A percentile compares a stretch with the other conserved stretches of the same genome.
Evolutionary conservation across 148 eudicot species (phyloP).

Genomic region (Rhododendron simsii): DNA sequence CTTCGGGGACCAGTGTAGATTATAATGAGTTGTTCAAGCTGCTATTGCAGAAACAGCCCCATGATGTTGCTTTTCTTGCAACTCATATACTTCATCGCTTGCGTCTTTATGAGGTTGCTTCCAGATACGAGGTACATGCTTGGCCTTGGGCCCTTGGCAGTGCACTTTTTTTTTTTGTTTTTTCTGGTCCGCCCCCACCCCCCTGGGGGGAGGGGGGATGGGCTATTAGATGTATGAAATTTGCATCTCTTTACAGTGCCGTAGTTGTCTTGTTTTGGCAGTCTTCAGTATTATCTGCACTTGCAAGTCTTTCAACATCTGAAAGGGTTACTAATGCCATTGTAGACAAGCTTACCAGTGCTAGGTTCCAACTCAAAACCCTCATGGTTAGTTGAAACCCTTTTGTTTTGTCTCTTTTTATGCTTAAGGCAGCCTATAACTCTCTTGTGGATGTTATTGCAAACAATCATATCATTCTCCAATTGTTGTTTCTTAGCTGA

Average conservation of each 20-base stretch:
- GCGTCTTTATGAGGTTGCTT: conserved; percentile 84
- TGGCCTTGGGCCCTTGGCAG: conserved; percentile 1
- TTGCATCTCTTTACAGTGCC: conserved; percentile 3
- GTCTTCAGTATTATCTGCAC: conserved; percentile 66
- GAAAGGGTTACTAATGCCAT: conserved; percentile 29
- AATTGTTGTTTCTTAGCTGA: conserved; percentile 7
- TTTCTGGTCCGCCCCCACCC: too few relatives aligned
- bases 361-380: conserved; percentile 68
- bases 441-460: too few relatives aligned
- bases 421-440: neutral
- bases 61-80: conserved; percentile 79
- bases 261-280: conserved; percentile 30
- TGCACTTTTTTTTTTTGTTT: neutral
- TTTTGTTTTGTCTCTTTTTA: neutral
- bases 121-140: conserved; percentile 77
- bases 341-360: conserved; percentile 47
- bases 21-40: conserved; percentile 80
- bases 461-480: neutral
- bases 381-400: conserved; percentile 59
- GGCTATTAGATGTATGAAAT: neutral
- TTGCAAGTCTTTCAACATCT: conserved; percentile 48
- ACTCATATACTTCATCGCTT: conserved; percentile 84
- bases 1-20: conserved; percentile 72
- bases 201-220: neutral
- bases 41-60: conserved; percentile 72